Evolutionary conservation across 73 alveolate genomes (phyloP), one percentile per base, ranked within the genome.

Genomic region (Paraurostyla sp.): DNA sequence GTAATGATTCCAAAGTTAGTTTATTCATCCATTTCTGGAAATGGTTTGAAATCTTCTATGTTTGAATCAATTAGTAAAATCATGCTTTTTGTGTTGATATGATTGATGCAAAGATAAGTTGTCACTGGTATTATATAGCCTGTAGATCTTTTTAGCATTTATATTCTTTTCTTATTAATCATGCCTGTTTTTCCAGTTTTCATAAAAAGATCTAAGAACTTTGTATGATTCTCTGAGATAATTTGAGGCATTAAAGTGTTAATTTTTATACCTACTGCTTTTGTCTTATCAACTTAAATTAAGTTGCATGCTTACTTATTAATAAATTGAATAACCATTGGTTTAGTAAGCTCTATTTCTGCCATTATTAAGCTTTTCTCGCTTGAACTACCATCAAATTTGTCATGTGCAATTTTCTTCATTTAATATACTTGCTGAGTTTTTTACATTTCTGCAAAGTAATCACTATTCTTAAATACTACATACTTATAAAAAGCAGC

Each of bases 271-370:
- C 71, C 73, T 4, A 45, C 30, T 43, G 87, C 87, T 45, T 73
- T 50, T 1, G 6, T 15, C 36, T 50, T 73, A 0, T 45, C 68
- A 15, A 48, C 43, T 18, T 73, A 35, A 2, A 73, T 45, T 52
- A 73, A 30, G 6, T 30, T 30, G 71, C 68, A 50, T 22, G 60
- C 87, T 73, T 68, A 16, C 49, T 73, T 73, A 50, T 73, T 73
- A 29, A 73, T 73, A 45, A 73, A 73, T 23, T 23, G 9, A 15
- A 73, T 73, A 22, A 6, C 30, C 87, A 73, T 73, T 23, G 87
- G 87, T 50, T 73, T 45, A 13, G n/a, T 73, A 32, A 73, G 42
- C 41, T 50, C 71, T 13, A 73, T 73, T 15, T 73, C 30, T 33
- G 87, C 13, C 13, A 73, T 2, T 3, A 73, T 45, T 29, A 73